Percentiles rank a stretch among this genome's conserved stretches.
Conservation (phyloP, 495 filamentous ascomycete species). For the Talaromyces stipitatus region DNA sequence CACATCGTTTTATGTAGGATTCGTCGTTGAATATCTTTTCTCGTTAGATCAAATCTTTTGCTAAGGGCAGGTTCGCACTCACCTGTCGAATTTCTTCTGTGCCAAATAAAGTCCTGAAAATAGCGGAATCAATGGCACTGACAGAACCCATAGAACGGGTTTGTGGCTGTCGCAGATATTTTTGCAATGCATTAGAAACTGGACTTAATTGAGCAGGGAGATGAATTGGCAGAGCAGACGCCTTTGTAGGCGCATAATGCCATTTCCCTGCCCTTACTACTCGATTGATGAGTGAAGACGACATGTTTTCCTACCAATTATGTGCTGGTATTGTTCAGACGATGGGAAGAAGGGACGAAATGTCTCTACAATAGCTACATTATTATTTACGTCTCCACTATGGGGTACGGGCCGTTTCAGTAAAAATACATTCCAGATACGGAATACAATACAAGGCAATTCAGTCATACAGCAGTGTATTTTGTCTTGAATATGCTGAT, state of each 20-base stretch:
- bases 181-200: not conserved
- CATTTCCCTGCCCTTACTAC: not conserved
- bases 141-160: constrained; percentile 22
- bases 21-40: constrained; percentile 37
- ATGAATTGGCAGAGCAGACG: not conserved
- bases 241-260: not conserved
- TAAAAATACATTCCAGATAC: no score
- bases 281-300: not conserved
- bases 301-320: not conserved
- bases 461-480: no score
- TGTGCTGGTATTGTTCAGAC: not conserved
- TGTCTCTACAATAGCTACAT: not conserved
- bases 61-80: not conserved
- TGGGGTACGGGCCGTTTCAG: not conserved
- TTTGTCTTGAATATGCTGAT: no score
- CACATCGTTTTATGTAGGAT: constrained; percentile 38
- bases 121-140: constrained; percentile 41
- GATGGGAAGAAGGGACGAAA: not conserved
- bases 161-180: not conserved
- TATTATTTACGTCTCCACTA: not conserved
- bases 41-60: constrained; percentile 4
- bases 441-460: no score
- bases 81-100: constrained; percentile 45
- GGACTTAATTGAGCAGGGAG: not conserved
- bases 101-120: constrained; percentile 42